Percentiles rank a stretch among this genome's conserved stretches.
Evolutionary conservation across 2,329 filamentous ascomycete genomes (phyloP).

Genomic region (Colletotrichum sp.): DNA sequence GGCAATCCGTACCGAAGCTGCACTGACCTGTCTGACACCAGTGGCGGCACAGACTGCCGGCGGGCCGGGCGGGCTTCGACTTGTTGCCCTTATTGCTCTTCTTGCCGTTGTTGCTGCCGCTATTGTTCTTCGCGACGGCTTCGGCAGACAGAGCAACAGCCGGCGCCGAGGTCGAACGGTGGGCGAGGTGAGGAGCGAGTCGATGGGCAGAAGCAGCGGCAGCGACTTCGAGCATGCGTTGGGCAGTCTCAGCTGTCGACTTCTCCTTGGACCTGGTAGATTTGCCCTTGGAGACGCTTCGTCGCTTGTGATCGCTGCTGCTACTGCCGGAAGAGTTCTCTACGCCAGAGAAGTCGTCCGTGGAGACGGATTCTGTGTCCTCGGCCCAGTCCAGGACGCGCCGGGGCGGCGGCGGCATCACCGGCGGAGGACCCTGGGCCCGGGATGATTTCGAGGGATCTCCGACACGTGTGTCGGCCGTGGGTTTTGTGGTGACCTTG

Average conservation of each 20-base stretch:
- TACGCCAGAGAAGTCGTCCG: slow-evolving; percentile 6
- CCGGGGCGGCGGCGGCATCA: not conserved
- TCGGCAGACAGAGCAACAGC: not conserved
- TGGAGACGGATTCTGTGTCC: slow-evolving; percentile 12
- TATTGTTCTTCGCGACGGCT: not conserved
- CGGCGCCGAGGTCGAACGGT: not conserved
- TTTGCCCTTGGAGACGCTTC: not conserved
- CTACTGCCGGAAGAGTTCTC: not conserved
- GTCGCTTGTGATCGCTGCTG: not conserved
- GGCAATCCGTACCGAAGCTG: slow-evolving; percentile 47
- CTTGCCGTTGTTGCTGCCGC: not conserved
- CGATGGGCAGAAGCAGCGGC: not conserved
- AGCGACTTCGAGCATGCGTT: not conserved
- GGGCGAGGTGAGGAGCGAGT: not conserved
- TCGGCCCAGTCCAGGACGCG: slow-evolving; percentile 17
- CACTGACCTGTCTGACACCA: slow-evolving; percentile 56
- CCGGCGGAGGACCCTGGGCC: not conserved
- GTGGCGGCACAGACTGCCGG: slow-evolving; percentile 42
- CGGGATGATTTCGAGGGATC: not conserved
- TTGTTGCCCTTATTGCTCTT: not conserved
- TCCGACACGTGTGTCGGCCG: not conserved
- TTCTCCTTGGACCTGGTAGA: not conserved
- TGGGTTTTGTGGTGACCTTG: not conserved
- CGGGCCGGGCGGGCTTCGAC: not conserved
- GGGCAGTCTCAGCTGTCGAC: not conserved